These are phyloP conservation scores for Auricularia heimuer DNA, from an alignment of 768 basidiomycete genomes.

Conservation along the genomic window DNA sequence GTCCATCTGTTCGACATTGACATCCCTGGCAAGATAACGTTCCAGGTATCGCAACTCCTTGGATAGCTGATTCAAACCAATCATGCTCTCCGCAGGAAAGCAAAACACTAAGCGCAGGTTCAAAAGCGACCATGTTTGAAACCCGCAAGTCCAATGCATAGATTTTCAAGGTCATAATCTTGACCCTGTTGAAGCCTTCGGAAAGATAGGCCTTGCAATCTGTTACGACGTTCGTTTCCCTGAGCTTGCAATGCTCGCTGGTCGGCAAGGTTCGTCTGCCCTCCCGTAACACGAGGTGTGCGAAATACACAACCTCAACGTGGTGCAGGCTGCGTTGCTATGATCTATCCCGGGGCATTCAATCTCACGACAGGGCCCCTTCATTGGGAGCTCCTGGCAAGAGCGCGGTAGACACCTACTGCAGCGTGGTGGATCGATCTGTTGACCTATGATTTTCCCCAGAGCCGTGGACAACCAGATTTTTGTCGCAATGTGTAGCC, in stretches of 20 bases:
- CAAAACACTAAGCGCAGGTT: slow-evolving; percentile 75
- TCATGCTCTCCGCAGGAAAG: slow-evolving; percentile 51
- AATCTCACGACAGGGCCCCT: slow-evolving; percentile 91
- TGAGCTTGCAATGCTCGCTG: slow-evolving; percentile 84
- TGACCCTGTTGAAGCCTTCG: slow-evolving; percentile 57
- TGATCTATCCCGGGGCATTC: slow-evolving; percentile 93
- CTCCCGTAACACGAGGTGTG: neutral
- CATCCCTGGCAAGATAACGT: slow-evolving; percentile 83
- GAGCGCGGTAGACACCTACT: slow-evolving; percentile 49
- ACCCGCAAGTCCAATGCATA: slow-evolving; percentile 45
- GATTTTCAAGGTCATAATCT: neutral
- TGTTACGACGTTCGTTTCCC: slow-evolving; percentile 96
- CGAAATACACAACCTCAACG: neutral
- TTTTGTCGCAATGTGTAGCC: slow-evolving; percentile 93
- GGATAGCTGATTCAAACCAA: neutral
- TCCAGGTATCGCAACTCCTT: slow-evolving; percentile 45
- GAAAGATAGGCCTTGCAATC: slow-evolving; percentile 91
- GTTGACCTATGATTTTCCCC: slow-evolving; percentile 6
- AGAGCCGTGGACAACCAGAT: slow-evolving; percentile 96
- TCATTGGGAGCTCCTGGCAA: slow-evolving; percentile 90
- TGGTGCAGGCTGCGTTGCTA: slow-evolving; percentile 63
- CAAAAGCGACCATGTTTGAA: slow-evolving; percentile 66
- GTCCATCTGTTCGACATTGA: slow-evolving; percentile 97
- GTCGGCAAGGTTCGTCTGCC: slow-evolving; percentile 56
- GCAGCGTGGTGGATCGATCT: slow-evolving; percentile 2